phyloP scores from a whole-genome alignment of 2,329 filamentous ascomycete genomes.

The Diaporthe longicolla region DNA sequence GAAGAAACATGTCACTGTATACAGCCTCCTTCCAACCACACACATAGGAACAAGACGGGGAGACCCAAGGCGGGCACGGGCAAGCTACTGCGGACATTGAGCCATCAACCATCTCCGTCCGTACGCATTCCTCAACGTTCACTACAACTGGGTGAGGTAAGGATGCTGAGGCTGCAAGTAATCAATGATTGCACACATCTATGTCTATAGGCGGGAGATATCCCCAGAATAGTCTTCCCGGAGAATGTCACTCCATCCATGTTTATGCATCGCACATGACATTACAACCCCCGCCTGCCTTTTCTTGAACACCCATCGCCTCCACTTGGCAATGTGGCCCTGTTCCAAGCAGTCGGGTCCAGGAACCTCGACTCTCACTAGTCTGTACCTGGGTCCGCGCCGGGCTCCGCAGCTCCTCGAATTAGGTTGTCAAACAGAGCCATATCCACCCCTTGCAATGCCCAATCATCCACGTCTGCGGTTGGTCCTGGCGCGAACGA shows the following conservation, averaged over 20 bases:
- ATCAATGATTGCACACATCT: neutral
- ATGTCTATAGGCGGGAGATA: too few species aligned
- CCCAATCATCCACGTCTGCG: constrained; percentile 48
- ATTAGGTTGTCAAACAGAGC: constrained; percentile 47
- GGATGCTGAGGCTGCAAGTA: neutral
- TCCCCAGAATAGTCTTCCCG: neutral
- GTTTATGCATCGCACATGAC: neutral
- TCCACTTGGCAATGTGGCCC: neutral
- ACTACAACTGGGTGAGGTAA: neutral
- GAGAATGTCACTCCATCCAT: neutral
- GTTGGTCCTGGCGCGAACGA: constrained; percentile 41
- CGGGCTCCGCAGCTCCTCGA: constrained; percentile 12
- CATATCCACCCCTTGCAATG: constrained; percentile 49
- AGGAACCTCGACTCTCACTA: neutral
- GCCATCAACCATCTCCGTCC: neutral
- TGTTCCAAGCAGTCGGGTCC: constrained; percentile 14
- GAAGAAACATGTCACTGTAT: neutral
- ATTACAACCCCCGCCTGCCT: neutral
- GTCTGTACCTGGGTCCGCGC: neutral
- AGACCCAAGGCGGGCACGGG: too few species aligned
- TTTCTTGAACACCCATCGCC: neutral
- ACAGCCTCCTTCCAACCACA: too few species aligned
- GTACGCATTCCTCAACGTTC: neutral
- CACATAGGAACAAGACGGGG: neutral
- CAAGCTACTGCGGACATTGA: neutral